A percentile compares a stretch with the other conserved stretches of the same genome.
These are phyloP conservation scores for Scedosporium dehoogii DNA, from an alignment of 2,329 filamentous ascomycete species.

Conservation along the genomic window DNA sequence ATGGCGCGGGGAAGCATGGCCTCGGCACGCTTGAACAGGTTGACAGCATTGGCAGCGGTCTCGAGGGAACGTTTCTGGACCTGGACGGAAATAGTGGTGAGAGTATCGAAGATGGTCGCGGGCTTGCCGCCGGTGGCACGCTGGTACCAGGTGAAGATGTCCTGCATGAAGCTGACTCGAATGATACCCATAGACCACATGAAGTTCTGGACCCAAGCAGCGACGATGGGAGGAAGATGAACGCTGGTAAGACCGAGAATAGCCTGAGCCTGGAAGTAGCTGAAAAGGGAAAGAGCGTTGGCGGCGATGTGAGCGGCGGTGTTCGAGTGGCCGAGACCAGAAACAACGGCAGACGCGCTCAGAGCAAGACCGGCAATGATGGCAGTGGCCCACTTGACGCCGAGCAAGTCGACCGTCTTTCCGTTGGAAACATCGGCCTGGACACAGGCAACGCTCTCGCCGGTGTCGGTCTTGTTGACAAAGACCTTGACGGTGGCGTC, in stretches of 20 bases:
- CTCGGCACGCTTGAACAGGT: slow-evolving; percentile 44
- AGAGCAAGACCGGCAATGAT: slow-evolving; percentile 78
- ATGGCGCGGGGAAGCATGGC: slow-evolving; percentile 39
- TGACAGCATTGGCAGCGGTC: slow-evolving; percentile 25
- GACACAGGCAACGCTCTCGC: slow-evolving; percentile 67
- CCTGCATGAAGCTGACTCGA: slow-evolving; percentile 74
- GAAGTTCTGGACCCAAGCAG: slow-evolving; percentile 94
- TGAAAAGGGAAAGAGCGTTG: slow-evolving; percentile 86
- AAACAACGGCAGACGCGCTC: slow-evolving; percentile 77
- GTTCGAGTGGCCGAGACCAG: slow-evolving; percentile 84
- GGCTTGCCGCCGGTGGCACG: slow-evolving; percentile 82
- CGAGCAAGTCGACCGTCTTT: slow-evolving; percentile 81
- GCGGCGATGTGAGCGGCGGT: slow-evolving; percentile 90
- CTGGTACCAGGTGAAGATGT: slow-evolving; percentile 91
- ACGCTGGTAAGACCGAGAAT: slow-evolving; percentile 81
- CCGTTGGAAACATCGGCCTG: slow-evolving; percentile 83
- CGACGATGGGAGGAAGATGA: slow-evolving; percentile 73
- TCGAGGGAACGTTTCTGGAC: slow-evolving; percentile 55
- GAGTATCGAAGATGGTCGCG: slow-evolving; percentile 64
- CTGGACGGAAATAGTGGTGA: slow-evolving; percentile 70
- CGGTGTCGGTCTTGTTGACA: slow-evolving; percentile 59
- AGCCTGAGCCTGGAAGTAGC: slow-evolving; percentile 90
- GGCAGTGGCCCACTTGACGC: slow-evolving; percentile 83
- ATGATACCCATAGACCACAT: slow-evolving; percentile 98
- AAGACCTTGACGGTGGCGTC: slow-evolving; percentile 76